phyloP scores from a whole-genome alignment of 176 grass and related monocot species.

The Secale cereale region DNA sequence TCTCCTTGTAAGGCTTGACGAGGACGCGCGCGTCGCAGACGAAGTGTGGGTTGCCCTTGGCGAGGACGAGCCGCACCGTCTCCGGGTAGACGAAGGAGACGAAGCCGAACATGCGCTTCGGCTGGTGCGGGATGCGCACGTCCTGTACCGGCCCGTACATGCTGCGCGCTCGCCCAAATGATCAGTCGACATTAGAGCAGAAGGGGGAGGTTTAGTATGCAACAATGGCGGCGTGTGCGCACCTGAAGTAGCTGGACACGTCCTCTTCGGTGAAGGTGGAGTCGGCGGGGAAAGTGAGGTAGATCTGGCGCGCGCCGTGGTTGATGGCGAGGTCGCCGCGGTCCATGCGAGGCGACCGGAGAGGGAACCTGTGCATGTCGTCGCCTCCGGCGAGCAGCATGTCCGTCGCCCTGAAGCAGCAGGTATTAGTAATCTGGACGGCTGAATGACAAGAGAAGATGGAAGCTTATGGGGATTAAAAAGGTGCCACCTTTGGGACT shows the following conservation, averaged over 20 bases:
- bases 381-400: constrained; percentile 46
- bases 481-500: constrained; percentile 58
- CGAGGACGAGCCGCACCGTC: constrained; percentile 61
- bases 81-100: constrained; percentile 85
- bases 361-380: constrained; percentile 49
- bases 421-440: not conserved
- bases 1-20: constrained; percentile 97
- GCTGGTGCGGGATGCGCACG: constrained; percentile 88
- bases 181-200: not conserved
- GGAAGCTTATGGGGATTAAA: not conserved
- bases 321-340: constrained; percentile 43
- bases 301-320: constrained; percentile 70
- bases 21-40: constrained; percentile 77
- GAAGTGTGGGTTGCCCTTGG: constrained; percentile 83
- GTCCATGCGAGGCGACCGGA: constrained; percentile 50
- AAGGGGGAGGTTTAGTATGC: not conserved
- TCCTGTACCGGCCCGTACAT: constrained; percentile 94
- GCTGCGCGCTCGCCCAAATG: constrained; percentile 32
- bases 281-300: constrained; percentile 83
- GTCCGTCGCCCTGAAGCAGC: constrained; percentile 27
- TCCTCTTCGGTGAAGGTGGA: constrained; percentile 86
- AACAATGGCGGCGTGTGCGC: not conserved
- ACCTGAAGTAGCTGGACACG: constrained; percentile 91
- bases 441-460: not conserved
- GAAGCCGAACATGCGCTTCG: constrained; percentile 96